Base-by-base conservation (phyloP, 768 basidiomycete species). In the Podaxis rugospora region DNA sequence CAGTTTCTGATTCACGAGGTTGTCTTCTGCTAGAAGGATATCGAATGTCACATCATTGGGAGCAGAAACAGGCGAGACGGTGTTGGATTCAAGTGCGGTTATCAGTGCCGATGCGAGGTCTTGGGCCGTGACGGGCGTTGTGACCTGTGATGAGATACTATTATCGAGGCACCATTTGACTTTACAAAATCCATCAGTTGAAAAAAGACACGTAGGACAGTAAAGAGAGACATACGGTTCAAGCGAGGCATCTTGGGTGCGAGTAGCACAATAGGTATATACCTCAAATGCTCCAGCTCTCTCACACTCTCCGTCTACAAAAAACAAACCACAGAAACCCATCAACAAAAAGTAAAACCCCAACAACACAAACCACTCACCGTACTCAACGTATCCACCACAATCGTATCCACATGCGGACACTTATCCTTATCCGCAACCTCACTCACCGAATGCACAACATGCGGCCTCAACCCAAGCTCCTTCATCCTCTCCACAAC, bases 91-190 rank as follows among this genome's bases (percentile, higher is more conserved):
- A 54, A 99, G 82, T 0, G 97, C 96, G 2, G 94, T 91, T 53
- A 98, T 88, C 36, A 99, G 83, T 5, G 95, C 96, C 32, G 93
- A 89, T 0, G 92, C 86, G 11, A 99, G 85, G 67, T 98, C 96
- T 71, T 93, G 90, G 1, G 89, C 82, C 10, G 86, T 85, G 36
- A 93, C 87, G 5, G 96, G 96, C 1, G 93, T 93, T 1, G 94
- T 97, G 66, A 96, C 87, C 69, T 97, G 94, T 14, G 95, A 91
- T 63, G 89, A 92, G 69, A 99, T 96, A 64, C 94, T 94, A 74
- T 96, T 95, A 74, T 97, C 95, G 56, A 96, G 76, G 71, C 95
- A 97, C 89, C 93, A 95, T 83, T 96, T 96, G 68, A 97, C 93
- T 87, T 73, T 4, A 59, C 63, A 52, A 59, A 16, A 61, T 23